These are phyloP conservation scores for Sesbania bispinosa DNA, from an alignment of 306 rosid species.

Conservation along the genomic window DNA sequence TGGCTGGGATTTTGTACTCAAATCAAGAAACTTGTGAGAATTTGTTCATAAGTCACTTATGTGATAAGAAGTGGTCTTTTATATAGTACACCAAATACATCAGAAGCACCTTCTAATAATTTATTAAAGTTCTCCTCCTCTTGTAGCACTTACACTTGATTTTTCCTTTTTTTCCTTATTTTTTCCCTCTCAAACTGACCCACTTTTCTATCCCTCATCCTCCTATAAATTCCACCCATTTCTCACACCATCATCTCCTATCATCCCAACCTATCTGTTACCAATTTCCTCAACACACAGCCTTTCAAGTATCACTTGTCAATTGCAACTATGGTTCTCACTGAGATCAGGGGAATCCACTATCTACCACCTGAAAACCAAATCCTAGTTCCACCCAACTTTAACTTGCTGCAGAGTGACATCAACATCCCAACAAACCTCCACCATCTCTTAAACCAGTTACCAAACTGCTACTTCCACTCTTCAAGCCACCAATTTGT, in stretches of 20 bases:
- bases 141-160: constrained; percentile 39
- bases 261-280: neutral
- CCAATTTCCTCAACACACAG: neutral
- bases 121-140: constrained; percentile 29
- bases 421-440: constrained; percentile 32
- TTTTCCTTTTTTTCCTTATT: neutral
- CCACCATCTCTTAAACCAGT: constrained; percentile 25
- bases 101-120: constrained; percentile 39
- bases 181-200: constrained; percentile 25
- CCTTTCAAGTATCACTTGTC: constrained; percentile 3
- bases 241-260: constrained; percentile 26
- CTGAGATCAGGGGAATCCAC: constrained; percentile 47
- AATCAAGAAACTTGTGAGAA: too few relatives aligned
- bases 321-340: constrained; percentile 44
- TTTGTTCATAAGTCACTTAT: neutral
- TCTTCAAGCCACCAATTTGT: constrained; percentile 22
- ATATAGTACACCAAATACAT: constrained; percentile 31
- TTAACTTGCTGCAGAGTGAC: constrained; percentile 31
- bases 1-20: too few relatives aligned
- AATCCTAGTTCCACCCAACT: constrained; percentile 28
- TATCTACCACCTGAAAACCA: constrained; percentile 43
- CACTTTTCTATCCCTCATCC: constrained; percentile 33
- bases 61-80: constrained; percentile 1
- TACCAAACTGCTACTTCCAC: constrained; percentile 33
- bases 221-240: constrained; percentile 49